Base-by-base conservation (phyloP, 495 filamentous ascomycete genomes). In the Astrothelium subdiscretum region DNA sequence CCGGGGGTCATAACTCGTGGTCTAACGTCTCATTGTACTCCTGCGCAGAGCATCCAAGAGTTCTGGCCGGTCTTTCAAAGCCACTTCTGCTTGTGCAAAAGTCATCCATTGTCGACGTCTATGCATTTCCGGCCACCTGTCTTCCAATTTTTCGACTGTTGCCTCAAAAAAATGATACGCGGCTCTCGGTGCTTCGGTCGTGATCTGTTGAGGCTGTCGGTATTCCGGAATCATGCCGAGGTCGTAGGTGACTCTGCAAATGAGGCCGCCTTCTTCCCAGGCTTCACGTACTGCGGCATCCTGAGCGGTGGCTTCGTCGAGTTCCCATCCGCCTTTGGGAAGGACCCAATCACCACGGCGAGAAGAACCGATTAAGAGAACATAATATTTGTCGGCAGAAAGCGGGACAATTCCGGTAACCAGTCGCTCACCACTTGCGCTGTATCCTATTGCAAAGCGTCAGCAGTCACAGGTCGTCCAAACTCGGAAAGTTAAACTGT, bases 301-400 rank as follows among this genome's bases (percentile, higher is more conserved):
- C 66, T 81, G 73, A 20, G 83, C 79, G 32, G 82, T 85, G 42
- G 76, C 80, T 76, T 98, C 94, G 76, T 98, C 94, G 20, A 83
- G 87, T 74, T 98, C 94, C 89, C 95, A 98, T 60, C 94, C 94
- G 67, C 94, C 94, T 73, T 98, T 98, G 60, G 94, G 94, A 61
- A 98, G 80, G 42, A 98, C 92, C 94, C 95, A 98, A 64, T 89
- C 90, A 62, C 82, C 83, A 65, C 91, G 88, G 59, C 89, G 82
- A 59, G 87, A 90, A 51, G 92, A 96, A 75, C 96, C 89, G 68
- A 97, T 95, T 73, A 98, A 80, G 69, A 98, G 80, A 59, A 98
- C 94, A 74, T 87, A 80, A 64, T 82, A 87, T 70, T 86, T 87
- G 73, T 89, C 86, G 63, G 75, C 64, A 70, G 84, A 88, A 67